Base-by-base conservation (phyloP, 2,329 filamentous ascomycete species). In the Zarea fungicola region DNA sequence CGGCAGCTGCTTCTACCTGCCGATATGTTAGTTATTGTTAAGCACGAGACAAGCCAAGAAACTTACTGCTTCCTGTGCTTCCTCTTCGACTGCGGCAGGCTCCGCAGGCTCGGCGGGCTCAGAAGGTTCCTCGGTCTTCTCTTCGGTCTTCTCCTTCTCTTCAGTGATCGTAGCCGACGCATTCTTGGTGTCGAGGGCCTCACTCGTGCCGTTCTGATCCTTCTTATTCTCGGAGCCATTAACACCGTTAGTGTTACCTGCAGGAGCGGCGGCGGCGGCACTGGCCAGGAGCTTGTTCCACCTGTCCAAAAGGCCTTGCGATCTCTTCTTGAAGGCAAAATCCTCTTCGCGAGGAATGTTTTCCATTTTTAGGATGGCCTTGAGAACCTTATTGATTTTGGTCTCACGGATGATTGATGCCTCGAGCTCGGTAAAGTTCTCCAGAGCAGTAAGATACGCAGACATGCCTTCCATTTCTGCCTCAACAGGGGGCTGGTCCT, bases 331-430 rank as follows among this genome's bases (percentile, higher is more conserved):
- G 80, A 99, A 96, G 48, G 87, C 73, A 67, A 85, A 95, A 56
- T 95, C 87, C 29, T 91, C 87, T 56, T 99, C 93, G 53, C 84
- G 85, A 5, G 91, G 91, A 57, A 99, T 95, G 4, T 77, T 77
- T 36, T 84, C 79, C 8, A 99, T 76, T 73, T 96, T 96, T 60
- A 96, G 74, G 56, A 99, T 93, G 5, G 86, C 90, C 73, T 95
- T 96, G 50, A 99, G 78, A 10, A 99, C 92, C 73, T 99, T 99
- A 81, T 97, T 92, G 69, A 99, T 96, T 77, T 97, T 99, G 54
- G 93, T 99, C 13, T 74, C 76, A 55, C 88, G 83, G 60, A 97
- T 96, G 59, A 96, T 93, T 56, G 83, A 83, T 25, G 87, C 89
- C 64, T 97, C 92, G 5, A 97, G 80, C 55, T 95, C 87, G 1